A percentile compares a stretch with the other conserved stretches of the same genome.
phyloP scores from a whole-genome alignment of 176 grass and related monocot species.

The Luzula sylvatica region DNA sequence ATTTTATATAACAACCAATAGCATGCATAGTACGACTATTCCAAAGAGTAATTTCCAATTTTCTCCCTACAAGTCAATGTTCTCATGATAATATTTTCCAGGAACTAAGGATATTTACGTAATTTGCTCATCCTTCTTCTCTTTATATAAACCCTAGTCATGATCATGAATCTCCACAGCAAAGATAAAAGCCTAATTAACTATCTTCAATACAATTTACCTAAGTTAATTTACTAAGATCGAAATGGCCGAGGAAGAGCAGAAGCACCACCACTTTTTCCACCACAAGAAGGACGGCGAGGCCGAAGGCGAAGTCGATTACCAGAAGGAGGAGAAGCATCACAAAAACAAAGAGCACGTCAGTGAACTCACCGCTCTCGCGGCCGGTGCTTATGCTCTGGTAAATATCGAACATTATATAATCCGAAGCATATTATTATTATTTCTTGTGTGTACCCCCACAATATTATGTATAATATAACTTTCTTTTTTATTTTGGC shows the following conservation, averaged over 20 bases:
- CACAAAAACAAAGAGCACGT: constrained; percentile 65
- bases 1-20: too few relatives aligned
- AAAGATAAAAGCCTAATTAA: neutral
- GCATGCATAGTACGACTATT: too few relatives aligned
- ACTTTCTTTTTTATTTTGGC: neutral
- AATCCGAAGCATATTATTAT: neutral
- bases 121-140: neutral
- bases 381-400: constrained; percentile 51
- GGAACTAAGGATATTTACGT: neutral
- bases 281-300: constrained; percentile 34
- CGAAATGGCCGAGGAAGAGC: constrained; percentile 9
- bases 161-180: neutral
- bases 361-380: constrained; percentile 32
- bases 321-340: constrained; percentile 59
- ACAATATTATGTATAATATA: too few relatives aligned
- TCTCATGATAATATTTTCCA: too few relatives aligned
- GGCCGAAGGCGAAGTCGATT: constrained; percentile 29
- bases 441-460: neutral
- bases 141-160: constrained; percentile 6
- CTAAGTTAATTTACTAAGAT: neutral
- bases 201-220: neutral
- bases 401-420: constrained; percentile 16
- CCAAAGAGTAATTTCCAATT: too few relatives aligned
- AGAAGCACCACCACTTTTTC: constrained; percentile 70
- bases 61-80: constrained; percentile 5